Evolutionary conservation across 768 basidiomycete species (phyloP), one percentile per base, ranked within the genome.

Genomic region (Antrodiella citrinella): DNA sequence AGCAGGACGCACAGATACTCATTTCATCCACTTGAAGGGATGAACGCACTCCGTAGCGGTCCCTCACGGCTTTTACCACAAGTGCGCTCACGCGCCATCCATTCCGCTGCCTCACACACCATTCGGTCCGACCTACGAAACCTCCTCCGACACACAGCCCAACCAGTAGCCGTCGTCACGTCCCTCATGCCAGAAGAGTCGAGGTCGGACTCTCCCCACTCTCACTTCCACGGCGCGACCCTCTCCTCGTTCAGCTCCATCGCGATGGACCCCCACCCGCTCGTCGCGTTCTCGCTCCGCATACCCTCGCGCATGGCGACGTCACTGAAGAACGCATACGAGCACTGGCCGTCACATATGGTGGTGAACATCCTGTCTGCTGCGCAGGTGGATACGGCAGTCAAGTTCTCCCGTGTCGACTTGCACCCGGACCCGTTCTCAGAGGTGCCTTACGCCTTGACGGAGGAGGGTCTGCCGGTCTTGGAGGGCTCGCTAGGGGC

Each of bases 181-280:
- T 79, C 88, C 1, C 65, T 74, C 57, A 75, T 85, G 70, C 79
- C 74, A 4, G 21, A 49, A 25, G 24, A 5, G 20, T 48, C 26
- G 23, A 5, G 44, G 22, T 19, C 38, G 4, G 15, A 45, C 22
- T 15, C 30, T 12, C 13, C 43, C 24, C 49, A 45, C 41, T 42
- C 57, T 4, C 56, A 51, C 9, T 91, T 77, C 59, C 93, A 96
- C 65, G 93, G 94, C 56, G 91, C 92, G 19, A 97, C 94, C 1
- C 74, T 98, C 25, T 94, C 94, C 7, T 95, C 92, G 0, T 92
- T 98, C 63, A 82, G 91, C 19, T 92, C 91, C 23, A 82, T 97
- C 60, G 81, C 94, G 2, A 80, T 98, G 74, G 81, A 91, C 56
- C 94, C 94, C 1, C 71, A 81, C 56, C 91, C 93, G 0, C 77